These are phyloP conservation scores for Pontederia crassipes DNA, from an alignment of 176 grass and related monocot species.

Conservation along the genomic window DNA sequence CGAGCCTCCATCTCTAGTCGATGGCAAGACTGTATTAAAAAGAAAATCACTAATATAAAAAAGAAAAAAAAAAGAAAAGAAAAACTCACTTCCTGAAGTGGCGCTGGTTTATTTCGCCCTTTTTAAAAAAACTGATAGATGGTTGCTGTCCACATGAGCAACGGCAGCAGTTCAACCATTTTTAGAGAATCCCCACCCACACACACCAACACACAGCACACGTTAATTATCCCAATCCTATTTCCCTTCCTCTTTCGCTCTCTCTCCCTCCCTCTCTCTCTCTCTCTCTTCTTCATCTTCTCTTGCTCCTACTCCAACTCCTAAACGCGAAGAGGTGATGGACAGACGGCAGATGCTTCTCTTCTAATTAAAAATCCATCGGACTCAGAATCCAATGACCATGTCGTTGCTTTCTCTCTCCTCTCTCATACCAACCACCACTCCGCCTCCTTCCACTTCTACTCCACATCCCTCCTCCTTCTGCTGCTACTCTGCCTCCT, in stretches of 20 bases:
- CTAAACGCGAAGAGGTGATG: neutral
- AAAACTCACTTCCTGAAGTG: no score
- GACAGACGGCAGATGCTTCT: neutral
- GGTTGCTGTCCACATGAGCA: no score
- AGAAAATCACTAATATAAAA: no score
- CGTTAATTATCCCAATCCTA: slow-evolving; percentile 1
- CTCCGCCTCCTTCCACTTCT: slow-evolving; percentile 19
- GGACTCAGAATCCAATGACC: neutral
- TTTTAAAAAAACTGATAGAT: no score
- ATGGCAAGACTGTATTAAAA: no score
- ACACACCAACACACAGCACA: neutral
- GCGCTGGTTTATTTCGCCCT: no score
- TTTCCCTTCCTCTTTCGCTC: neutral
- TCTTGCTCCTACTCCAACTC: slow-evolving; percentile 24
- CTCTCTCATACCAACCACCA: neutral
- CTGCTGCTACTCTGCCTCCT: neutral
- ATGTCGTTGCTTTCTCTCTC: neutral
- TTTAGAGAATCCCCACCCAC: neutral
- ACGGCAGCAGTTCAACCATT: no score
- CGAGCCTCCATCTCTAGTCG: no score
- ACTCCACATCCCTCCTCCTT: slow-evolving; percentile 6
- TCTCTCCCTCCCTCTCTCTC: neutral
- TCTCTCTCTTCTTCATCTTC: slow-evolving; percentile 3
- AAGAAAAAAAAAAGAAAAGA: no score
- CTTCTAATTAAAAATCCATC: slow-evolving; percentile 1